A percentile compares a stretch with the other conserved stretches of the same genome.
phyloP scores from a whole-genome alignment of 2,329 filamentous ascomycete genomes.

The Aciculosporium take region DNA sequence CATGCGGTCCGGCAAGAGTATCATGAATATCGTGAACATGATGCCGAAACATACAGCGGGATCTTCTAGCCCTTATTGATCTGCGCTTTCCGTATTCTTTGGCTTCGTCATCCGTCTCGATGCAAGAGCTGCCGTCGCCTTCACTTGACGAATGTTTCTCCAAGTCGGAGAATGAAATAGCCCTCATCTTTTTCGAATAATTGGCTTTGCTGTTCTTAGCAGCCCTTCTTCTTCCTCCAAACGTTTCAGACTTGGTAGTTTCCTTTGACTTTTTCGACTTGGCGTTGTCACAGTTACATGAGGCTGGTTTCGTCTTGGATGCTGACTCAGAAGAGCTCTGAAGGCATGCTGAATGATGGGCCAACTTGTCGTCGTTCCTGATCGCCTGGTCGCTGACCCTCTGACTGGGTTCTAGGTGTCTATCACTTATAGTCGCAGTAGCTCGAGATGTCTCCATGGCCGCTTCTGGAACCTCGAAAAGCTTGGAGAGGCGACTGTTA shows the following conservation, averaged over 20 bases:
- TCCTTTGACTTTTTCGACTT: not conserved
- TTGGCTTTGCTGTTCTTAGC: not conserved
- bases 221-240: not conserved
- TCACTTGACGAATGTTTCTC: not conserved
- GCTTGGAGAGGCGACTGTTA: not conserved
- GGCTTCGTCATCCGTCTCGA: not conserved
- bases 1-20: no score
- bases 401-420: not conserved
- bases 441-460: constrained; percentile 1
- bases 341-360: not conserved
- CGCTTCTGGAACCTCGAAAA: not conserved
- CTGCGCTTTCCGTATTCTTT: not conserved
- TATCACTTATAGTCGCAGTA: not conserved
- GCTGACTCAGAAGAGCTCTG: not conserved
- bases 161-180: not conserved
- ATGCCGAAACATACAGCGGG: not conserved
- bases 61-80: not conserved
- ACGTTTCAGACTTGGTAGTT: not conserved
- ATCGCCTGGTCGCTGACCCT: not conserved
- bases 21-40: not conserved
- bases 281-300: not conserved
- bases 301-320: not conserved
- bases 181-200: not conserved
- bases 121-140: not conserved
- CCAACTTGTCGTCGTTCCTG: not conserved